These are phyloP conservation scores for Lotus japonicus DNA, from an alignment of 306 rosid genomes.

Conservation along the genomic window DNA sequence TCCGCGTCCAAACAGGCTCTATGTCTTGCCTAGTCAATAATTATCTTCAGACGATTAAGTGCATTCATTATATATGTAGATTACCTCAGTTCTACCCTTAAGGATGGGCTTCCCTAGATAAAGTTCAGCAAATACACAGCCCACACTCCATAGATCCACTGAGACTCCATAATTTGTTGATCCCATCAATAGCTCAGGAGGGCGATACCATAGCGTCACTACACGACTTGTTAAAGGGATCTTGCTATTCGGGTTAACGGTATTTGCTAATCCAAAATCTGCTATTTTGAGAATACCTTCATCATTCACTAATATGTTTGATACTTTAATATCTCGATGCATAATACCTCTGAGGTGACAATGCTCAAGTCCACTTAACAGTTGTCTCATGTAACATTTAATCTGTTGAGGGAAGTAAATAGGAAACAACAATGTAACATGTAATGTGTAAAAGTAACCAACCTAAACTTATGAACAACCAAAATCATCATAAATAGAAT, in stretches of 20 bases:
- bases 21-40: neutral
- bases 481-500: neutral
- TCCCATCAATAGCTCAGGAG: slow-evolving; percentile 97
- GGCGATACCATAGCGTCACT: slow-evolving; percentile 99
- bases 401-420: slow-evolving; percentile 35
- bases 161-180: slow-evolving; percentile 76
- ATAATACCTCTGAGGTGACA: slow-evolving; percentile 84
- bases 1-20: too few species aligned
- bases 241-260: slow-evolving; percentile 43
- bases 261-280: slow-evolving; percentile 94
- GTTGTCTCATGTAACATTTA: slow-evolving; percentile 93
- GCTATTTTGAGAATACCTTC: slow-evolving; percentile 81
- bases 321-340: slow-evolving; percentile 89
- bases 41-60: neutral
- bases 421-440: slow-evolving; percentile 12
- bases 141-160: slow-evolving; percentile 94
- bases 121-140: slow-evolving; percentile 96
- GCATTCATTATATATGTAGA: slow-evolving; percentile 6
- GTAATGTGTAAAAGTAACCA: neutral
- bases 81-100: slow-evolving; percentile 95
- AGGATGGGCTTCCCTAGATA: slow-evolving; percentile 71
- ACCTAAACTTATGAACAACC: neutral
- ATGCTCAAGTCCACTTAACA: slow-evolving; percentile 85
- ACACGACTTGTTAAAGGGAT: slow-evolving; percentile 81
- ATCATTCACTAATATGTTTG: slow-evolving; percentile 85